Evolutionary conservation across 495 filamentous ascomycete species (phyloP).

Genomic region (Aspergillus biplanus): DNA sequence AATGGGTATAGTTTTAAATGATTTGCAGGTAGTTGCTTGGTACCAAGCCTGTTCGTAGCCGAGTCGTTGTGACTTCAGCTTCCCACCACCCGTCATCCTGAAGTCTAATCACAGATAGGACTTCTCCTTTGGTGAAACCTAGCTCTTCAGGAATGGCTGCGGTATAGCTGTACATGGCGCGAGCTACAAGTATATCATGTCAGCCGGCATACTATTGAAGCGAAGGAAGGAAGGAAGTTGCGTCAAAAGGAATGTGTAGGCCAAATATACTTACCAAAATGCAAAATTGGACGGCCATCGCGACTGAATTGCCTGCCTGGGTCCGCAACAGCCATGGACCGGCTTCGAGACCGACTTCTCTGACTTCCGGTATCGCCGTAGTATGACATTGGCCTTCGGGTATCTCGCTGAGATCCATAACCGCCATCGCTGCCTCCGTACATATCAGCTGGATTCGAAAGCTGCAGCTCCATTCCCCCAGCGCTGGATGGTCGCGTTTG

Average conservation of each 20-base stretch:
- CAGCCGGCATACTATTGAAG: conserved; percentile 7
- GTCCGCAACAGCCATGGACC: conserved; percentile 69
- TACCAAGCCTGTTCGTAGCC: conserved; percentile 78
- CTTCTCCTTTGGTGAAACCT: conserved; percentile 90
- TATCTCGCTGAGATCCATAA: conserved; percentile 55
- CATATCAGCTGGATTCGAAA: conserved; percentile 59
- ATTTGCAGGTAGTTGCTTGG: conserved; percentile 95
- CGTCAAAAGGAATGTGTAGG: not conserved
- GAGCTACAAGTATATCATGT: conserved; percentile 58
- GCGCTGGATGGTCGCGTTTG: conserved; percentile 68
- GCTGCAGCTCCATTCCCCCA: conserved; percentile 78
- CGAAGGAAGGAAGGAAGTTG: not conserved
- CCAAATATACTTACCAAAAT: conserved; percentile 74
- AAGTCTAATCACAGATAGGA: conserved; percentile 82
- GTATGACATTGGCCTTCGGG: conserved; percentile 57
- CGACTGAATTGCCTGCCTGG: conserved; percentile 72
- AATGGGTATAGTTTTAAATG: conserved; percentile 33
- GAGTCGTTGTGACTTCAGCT: conserved; percentile 84
- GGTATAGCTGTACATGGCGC: conserved; percentile 91
- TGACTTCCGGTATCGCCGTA: conserved; percentile 58
- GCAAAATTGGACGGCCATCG: conserved; percentile 85
- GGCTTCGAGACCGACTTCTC: conserved; percentile 68
- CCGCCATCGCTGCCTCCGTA: conserved; percentile 53
- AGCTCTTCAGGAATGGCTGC: conserved; percentile 95
- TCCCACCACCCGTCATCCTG: conserved; percentile 99